Evolutionary conservation across 2,329 filamentous ascomycete genomes (phyloP).

Genomic region (Aspergillus intermedius): DNA sequence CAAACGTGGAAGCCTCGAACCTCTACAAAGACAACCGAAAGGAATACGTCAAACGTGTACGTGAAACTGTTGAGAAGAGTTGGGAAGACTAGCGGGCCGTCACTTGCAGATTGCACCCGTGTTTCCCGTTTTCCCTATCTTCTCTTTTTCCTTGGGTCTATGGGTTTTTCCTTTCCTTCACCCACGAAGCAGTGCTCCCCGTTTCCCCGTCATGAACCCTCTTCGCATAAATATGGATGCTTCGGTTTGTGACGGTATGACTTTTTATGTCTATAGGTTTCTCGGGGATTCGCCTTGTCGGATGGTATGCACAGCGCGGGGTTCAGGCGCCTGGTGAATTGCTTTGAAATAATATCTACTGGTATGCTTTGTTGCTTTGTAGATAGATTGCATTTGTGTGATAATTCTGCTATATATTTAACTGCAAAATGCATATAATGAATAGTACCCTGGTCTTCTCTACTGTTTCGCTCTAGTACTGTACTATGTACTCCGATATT

Average conservation of each 20-base stretch:
- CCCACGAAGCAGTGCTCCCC: not conserved
- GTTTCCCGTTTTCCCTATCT: conserved; percentile 3
- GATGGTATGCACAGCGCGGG: conserved; percentile 38
- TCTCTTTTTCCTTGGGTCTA: conserved; percentile 4
- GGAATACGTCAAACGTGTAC: conserved; percentile 90
- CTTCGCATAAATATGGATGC: not conserved
- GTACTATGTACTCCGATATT: not conserved
- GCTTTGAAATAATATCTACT: conserved; percentile 9
- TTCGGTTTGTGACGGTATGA: not conserved
- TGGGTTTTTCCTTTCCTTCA: not conserved
- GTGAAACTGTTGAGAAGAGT: conserved; percentile 97
- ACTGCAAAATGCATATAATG: not conserved
- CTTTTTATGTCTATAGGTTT: not conserved
- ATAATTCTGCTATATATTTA: conserved; percentile 9
- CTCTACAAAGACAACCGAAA: conserved; percentile 97
- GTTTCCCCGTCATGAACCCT: not conserved
- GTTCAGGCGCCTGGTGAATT: conserved; percentile 36
- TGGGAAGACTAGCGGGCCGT: conserved; percentile 70
- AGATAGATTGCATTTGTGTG: conserved; percentile 13
- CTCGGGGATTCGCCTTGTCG: conserved; percentile 6
- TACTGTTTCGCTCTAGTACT: not conserved
- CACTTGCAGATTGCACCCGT: not conserved
- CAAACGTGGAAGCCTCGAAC: conserved; percentile 96
- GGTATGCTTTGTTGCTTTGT: conserved; percentile 6
- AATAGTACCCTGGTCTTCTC: conserved; percentile 1